A percentile compares a stretch with the other conserved stretches of the same genome.
phyloP scores from a whole-genome alignment of 2,329 filamentous ascomycete genomes.

The Microascus cirrosus region DNA sequence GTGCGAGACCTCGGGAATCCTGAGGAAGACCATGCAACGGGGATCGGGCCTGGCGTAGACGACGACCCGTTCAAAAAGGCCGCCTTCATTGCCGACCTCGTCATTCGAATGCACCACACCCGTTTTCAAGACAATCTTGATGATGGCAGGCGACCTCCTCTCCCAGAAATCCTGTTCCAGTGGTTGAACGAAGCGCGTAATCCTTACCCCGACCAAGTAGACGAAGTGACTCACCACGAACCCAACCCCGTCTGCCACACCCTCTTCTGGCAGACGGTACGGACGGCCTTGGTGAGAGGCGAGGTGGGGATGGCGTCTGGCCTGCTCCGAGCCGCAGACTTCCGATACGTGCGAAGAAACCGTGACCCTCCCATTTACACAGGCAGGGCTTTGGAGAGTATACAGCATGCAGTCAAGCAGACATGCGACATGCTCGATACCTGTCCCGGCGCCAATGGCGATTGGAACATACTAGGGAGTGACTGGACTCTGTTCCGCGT shows the following conservation, averaged over 20 bases:
- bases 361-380: conserved; percentile 57
- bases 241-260: conserved; percentile 67
- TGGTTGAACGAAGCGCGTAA: conserved; percentile 75
- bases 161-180: conserved; percentile 69
- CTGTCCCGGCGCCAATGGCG: conserved; percentile 57
- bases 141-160: conserved; percentile 34
- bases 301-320: conserved; percentile 56
- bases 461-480: conserved; percentile 74
- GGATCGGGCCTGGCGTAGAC: conserved; percentile 53
- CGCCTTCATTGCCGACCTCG: conserved; percentile 63
- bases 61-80: conserved; percentile 62
- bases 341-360: conserved; percentile 63
- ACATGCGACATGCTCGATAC: conserved; percentile 59
- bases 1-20: conserved; percentile 34
- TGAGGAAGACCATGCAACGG: conserved; percentile 42
- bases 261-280: conserved; percentile 80
- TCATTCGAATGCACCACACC: conserved; percentile 69
- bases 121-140: conserved; percentile 27
- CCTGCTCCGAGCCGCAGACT: conserved; percentile 64
- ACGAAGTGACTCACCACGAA: conserved; percentile 49
- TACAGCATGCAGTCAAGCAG: conserved; percentile 59
- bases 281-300: conserved; percentile 63
- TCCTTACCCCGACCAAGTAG: conserved; percentile 55
- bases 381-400: conserved; percentile 65
- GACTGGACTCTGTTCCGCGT: conserved; percentile 81